Evolutionary conservation across 306 rosid genomes (phyloP).

Genomic region (Sindora glabra): DNA sequence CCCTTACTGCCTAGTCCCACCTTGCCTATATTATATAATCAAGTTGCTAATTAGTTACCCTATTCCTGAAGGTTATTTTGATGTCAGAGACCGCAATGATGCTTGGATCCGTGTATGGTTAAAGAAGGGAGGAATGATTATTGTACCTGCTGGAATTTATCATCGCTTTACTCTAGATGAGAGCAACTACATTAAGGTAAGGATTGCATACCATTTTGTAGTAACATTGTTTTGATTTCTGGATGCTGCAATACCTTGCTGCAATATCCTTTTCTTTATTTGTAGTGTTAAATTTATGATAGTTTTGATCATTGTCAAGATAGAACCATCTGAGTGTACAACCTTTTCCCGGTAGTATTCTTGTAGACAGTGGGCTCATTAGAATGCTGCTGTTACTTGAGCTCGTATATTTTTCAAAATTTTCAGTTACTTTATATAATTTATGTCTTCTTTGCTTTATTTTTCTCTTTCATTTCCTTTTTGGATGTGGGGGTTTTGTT

Average conservation of each 20-base stretch:
- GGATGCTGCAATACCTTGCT: neutral
- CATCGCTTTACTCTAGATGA: slow-evolving; percentile 95
- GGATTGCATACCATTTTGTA: slow-evolving; percentile 6
- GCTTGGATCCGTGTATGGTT: slow-evolving; percentile 91
- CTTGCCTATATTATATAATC: neutral
- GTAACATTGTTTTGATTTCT: neutral
- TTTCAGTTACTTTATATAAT: no score
- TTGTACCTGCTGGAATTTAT: slow-evolving; percentile 95
- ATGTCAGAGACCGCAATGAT: slow-evolving; percentile 77
- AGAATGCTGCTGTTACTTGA: neutral
- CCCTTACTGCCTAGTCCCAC: neutral
- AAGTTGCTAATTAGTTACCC: slow-evolving; percentile 11
- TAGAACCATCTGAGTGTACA: neutral
- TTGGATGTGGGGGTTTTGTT: neutral
- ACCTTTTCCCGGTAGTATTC: neutral
- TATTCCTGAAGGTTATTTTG: slow-evolving; percentile 75
- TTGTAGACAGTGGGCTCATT: neutral
- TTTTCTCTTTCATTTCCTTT: no score
- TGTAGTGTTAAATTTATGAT: neutral
- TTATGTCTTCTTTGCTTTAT: neutral
- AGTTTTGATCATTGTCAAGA: neutral
- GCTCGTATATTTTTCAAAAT: neutral
- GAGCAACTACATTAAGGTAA: slow-evolving; percentile 87
- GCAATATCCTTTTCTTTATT: neutral
- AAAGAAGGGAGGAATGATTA: slow-evolving; percentile 93